Conservation (phyloP, 306 rosid species). For the Citrullus amarus region DNA sequence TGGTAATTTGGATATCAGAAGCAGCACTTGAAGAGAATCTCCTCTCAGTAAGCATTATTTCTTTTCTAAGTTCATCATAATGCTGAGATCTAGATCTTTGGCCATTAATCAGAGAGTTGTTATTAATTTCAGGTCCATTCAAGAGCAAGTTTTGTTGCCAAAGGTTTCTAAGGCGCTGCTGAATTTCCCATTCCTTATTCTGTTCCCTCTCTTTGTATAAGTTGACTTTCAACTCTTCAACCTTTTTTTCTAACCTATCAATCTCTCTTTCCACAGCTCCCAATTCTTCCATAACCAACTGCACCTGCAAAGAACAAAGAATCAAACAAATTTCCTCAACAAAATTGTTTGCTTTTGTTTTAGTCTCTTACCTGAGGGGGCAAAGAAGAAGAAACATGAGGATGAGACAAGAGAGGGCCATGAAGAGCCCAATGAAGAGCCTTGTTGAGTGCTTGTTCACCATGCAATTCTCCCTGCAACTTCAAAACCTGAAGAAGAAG, state of each 20-base stretch:
- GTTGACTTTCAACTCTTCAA: constrained; percentile 45
- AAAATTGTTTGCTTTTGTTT: not conserved
- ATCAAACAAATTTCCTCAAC: not conserved
- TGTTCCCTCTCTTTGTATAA: constrained; percentile 44
- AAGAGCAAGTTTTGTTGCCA: constrained; percentile 24
- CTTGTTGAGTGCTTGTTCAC: constrained; percentile 42
- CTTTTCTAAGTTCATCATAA: constrained; percentile 23
- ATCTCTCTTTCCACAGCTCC: constrained; percentile 64
- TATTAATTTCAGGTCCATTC: constrained; percentile 16
- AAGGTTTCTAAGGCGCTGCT: constrained; percentile 16
- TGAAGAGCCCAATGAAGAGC: constrained; percentile 54
- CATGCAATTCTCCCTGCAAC: constrained; percentile 48
- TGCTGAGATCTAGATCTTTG: constrained; percentile 33
- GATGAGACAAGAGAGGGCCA: constrained; percentile 43
- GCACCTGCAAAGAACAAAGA: constrained; percentile 28
- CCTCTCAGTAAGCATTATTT: constrained; percentile 22
- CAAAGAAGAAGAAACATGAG: constrained; percentile 30
- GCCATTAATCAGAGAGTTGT: constrained; percentile 18
- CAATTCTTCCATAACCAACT: constrained; percentile 54
- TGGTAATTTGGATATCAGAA: constrained; percentile 33
- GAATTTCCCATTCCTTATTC: constrained; percentile 33
- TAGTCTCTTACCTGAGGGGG: constrained; percentile 44
- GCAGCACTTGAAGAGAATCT: constrained; percentile 42
- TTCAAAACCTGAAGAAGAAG: constrained; percentile 35
- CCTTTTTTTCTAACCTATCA: constrained; percentile 47